Base-by-base conservation (phyloP, 305 asterid species). In the Solanum aculeatissimum region DNA sequence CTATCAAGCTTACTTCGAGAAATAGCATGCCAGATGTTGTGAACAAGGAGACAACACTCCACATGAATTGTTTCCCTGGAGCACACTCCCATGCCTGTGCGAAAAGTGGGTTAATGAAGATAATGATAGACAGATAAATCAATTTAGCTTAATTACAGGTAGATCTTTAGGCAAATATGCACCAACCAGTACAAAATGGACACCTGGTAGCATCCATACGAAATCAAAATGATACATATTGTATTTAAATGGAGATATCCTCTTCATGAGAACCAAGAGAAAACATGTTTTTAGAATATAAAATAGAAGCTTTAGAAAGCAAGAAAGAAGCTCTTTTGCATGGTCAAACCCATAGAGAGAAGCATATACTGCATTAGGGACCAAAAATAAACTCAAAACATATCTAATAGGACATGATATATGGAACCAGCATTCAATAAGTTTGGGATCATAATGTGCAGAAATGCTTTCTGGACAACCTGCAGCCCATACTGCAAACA, bases 1-100 rank as follows among this genome's bases (percentile, higher is more conserved):
- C 90, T 86, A 89, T 86, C 71, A 89, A 89, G 85, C 91, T 89
- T 77, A 89, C 91, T 87, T 89, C 91, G 80, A 89, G 91, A 87
- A 89, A 89, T 55, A 89, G 75, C 90, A 89, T 87, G 74, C 91
- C 90, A 63, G 90, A 85, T 45, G 87, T 86, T 43, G 91, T 87
- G 77, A 87, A 80, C 89, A 89, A 87, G 65, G 91, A 87, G 77
- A 89, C 53, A 27, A 87, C 65, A 83, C 84, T 89, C 91, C 90
- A 89, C 18, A 83, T 79, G 13, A 89, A 82, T 27, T 86, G 88
- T 83, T 89, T 89, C 47, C 85, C 91, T 43, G 87, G 45, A 19
- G 85, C 63, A 68, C 91, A 89, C 82, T 89, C 91, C 91, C 91
- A 89, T 6, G 85, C 89, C 91, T 89, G 71, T 6, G 49, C 15